A percentile compares a stretch with the other conserved stretches of the same genome.
These are phyloP conservation scores for Globisporangium splendens DNA, from an alignment of 352 stramenopile species.

Conservation along the genomic window DNA sequence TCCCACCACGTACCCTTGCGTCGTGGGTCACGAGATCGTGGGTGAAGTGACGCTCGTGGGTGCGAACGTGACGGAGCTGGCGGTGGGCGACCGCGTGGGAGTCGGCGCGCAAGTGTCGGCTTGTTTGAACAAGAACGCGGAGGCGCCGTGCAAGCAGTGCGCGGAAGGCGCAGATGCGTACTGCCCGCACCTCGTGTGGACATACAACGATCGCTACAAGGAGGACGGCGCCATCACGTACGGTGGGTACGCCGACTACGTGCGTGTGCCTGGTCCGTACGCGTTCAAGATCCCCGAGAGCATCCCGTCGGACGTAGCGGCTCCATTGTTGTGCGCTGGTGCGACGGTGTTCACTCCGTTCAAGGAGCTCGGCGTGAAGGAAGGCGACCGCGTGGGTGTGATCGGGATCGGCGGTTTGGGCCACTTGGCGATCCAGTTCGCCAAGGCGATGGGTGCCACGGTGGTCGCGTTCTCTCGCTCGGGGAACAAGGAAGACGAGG, in stretches of 20 bases:
- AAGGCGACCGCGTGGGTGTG: constrained; percentile 56
- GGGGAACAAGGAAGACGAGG: constrained; percentile 50
- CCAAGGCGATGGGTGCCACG: constrained; percentile 50
- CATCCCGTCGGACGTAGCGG: constrained; percentile 49
- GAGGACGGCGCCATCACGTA: constrained; percentile 28
- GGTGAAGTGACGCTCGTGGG: constrained; percentile 36
- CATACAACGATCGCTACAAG: constrained; percentile 42
- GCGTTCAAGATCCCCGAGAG: constrained; percentile 71
- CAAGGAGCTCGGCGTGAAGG: constrained; percentile 40
- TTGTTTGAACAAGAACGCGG: constrained; percentile 55
- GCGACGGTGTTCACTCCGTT: constrained; percentile 79
- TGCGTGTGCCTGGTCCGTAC: constrained; percentile 61
- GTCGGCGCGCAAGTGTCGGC: constrained; percentile 77
- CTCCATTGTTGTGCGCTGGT: constrained; percentile 80
- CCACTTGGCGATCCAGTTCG: constrained; percentile 84
- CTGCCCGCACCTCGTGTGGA: constrained; percentile 40
- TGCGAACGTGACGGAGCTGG: constrained; percentile 49
- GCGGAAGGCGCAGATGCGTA: constrained; percentile 48
- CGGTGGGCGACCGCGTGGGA: constrained; percentile 71
- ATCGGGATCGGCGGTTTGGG: constrained; percentile 82
- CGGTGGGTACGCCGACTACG: constrained; percentile 69
- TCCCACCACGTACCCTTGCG: constrained; percentile 32
- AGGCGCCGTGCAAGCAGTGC: constrained; percentile 55
- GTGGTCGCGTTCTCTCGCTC: constrained; percentile 64
- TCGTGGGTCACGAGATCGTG: constrained; percentile 56